Base-by-base conservation (phyloP, 2,329 filamentous ascomycete species). In the Huntiella bhutanensis region DNA sequence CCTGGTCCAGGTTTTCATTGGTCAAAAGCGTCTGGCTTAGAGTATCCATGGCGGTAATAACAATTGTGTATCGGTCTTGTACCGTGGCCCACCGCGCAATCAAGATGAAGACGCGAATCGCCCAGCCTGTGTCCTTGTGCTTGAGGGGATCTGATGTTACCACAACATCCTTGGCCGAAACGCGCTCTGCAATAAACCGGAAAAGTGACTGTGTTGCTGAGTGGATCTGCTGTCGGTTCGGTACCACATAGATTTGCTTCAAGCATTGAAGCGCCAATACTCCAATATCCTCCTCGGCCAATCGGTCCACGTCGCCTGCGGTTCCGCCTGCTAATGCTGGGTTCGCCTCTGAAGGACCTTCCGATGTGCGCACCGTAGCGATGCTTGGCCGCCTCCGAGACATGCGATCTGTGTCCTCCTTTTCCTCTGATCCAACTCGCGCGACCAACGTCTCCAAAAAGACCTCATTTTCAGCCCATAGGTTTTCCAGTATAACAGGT, bases 51-150 rank as follows among this genome's bases (percentile, higher is more conserved):
- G 81, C 71, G 1, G 82, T 81, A 40, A 94, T 73, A 41, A 95
- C 68, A 48, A 96, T 91, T 35, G 88, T 76, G 63, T 93, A 96
- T 46, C 91, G 81, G 57, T 94, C 85, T 59, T 96, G 88, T 1
- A 96, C 87, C 0, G 91, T 86, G 0, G 86, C 81, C 86, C 87
- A 96, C 49, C 77, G 75, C 12, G 85, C 78, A 45, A 88, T 71
- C 51, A 87, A 71, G 55, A 80, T 75, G 58, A 92, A 84, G 43
- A 96, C 69, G 48, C 77, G 80, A 19, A 85, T 80, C 1, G 85
- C 80, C 88, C 88, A 96, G 43, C 75, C 80, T 39, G 66, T 64
- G 54, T 72, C 69, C 38, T 61, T 60, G 7, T 58, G 64, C 17
- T 61, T 58, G 10, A 62, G 53, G 11, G 60, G 54, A 47, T 69